A percentile compares a stretch with the other conserved stretches of the same genome.
Conservation (phyloP, 2,329 filamentous ascomycete species). For the Fusarium ambrosium region DNA sequence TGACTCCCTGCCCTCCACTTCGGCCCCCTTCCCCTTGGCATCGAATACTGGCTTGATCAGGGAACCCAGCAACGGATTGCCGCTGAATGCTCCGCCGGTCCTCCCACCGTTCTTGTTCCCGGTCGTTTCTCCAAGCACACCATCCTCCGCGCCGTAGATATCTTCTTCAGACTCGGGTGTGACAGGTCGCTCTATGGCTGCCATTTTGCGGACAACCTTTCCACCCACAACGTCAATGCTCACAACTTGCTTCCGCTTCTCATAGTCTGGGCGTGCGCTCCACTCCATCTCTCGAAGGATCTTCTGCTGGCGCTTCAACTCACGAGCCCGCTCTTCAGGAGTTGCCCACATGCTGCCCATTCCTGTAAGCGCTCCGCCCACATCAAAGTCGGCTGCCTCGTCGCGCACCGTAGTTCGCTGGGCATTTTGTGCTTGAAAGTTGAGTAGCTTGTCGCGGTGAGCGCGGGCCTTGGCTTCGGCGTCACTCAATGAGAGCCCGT, state of each 20-base stretch:
- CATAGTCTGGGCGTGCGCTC: constrained; percentile 86
- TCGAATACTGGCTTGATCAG: constrained; percentile 75
- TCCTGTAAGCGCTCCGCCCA: constrained; percentile 59
- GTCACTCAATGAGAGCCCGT: constrained; percentile 59
- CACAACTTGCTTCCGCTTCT: constrained; percentile 87
- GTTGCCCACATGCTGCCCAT: constrained; percentile 80
- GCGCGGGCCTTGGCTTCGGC: constrained; percentile 78
- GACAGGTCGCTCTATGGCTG: constrained; percentile 69
- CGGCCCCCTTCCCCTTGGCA: constrained; percentile 64
- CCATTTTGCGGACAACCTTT: constrained; percentile 81
- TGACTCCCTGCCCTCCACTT: constrained; percentile 56
- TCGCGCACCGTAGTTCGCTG: constrained; percentile 87
- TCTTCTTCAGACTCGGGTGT: constrained; percentile 64
- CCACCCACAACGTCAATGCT: constrained; percentile 86
- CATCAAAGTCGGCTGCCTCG: constrained; percentile 78
- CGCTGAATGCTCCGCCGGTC: constrained; percentile 73
- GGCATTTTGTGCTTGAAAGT: constrained; percentile 89
- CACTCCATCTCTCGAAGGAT: constrained; percentile 88
- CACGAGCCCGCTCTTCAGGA: constrained; percentile 83
- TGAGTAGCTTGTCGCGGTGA: constrained; percentile 84
- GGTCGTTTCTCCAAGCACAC: constrained; percentile 51
- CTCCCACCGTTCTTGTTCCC: constrained; percentile 50
- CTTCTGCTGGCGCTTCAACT: constrained; percentile 88
- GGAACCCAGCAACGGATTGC: constrained; percentile 75
- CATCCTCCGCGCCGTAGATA: constrained; percentile 48